A percentile compares a stretch with the other conserved stretches of the same genome.
Conservation (phyloP, 2,329 filamentous ascomycete species). For the Rhynchosporium secalis region DNA sequence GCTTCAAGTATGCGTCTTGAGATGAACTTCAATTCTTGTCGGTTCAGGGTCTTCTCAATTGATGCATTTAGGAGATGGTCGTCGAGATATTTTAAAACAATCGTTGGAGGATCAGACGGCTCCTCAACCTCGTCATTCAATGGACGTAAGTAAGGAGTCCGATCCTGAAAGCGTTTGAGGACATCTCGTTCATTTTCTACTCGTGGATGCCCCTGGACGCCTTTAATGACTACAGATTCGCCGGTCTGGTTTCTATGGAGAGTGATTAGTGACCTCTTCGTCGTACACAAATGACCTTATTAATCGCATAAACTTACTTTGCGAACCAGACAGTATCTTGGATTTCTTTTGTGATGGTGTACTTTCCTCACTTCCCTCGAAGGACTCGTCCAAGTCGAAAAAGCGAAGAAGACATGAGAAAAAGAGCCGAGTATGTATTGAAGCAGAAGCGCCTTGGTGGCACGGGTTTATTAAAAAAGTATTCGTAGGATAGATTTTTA, state of each 20-base stretch:
- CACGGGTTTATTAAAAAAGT: not conserved
- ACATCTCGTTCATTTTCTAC: conserved; percentile 26
- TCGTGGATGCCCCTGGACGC: conserved; percentile 21
- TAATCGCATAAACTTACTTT: conserved; percentile 18
- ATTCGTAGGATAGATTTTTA: not conserved
- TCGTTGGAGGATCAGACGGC: conserved; percentile 20
- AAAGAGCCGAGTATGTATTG: not conserved
- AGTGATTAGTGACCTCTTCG: conserved; percentile 1
- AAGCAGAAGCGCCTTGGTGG: not conserved
- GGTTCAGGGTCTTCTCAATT: conserved; percentile 18
- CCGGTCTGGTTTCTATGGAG: conserved; percentile 8
- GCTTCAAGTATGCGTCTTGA: conserved; percentile 20
- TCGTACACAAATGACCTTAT: not conserved
- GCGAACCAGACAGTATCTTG: conserved; percentile 26
- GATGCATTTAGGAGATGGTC: conserved; percentile 24
- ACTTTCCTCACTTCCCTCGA: conserved; percentile 11
- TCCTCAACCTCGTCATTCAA: conserved; percentile 25
- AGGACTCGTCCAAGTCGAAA: conserved; percentile 10
- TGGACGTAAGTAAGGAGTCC: conserved; percentile 20
- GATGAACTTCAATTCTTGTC: conserved; percentile 23
- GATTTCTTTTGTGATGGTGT: conserved; percentile 26
- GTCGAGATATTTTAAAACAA: conserved; percentile 23
- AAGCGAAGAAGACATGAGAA: conserved; percentile 1
- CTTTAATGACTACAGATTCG: conserved; percentile 24
- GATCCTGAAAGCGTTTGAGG: conserved; percentile 23